Percentiles rank a stretch among this genome's conserved stretches.
phyloP scores from a whole-genome alignment of 2,329 filamentous ascomycete genomes.

The Gnomoniopsis smithogilvyi region DNA sequence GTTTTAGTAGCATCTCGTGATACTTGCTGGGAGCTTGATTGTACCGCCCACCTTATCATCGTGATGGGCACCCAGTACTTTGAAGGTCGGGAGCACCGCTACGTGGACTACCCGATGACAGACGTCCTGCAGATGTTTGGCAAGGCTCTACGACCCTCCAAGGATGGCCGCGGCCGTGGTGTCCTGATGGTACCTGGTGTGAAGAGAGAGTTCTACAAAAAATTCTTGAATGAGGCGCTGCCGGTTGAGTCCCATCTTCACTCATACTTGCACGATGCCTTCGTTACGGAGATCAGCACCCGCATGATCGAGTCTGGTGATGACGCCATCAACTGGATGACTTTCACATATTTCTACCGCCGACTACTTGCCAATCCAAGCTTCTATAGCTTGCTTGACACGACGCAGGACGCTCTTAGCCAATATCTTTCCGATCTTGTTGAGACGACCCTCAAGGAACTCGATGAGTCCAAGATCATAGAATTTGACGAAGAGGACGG shows the following conservation, averaged over 20 bases:
- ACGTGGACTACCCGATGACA: slow-evolving; percentile 91
- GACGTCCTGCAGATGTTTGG: slow-evolving; percentile 98
- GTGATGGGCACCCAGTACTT: slow-evolving; percentile 99
- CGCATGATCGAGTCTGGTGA: slow-evolving; percentile 94
- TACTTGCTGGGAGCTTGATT: slow-evolving; percentile 93
- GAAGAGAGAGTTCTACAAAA: slow-evolving; percentile 97
- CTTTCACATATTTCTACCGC: slow-evolving; percentile 97
- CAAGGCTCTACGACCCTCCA: slow-evolving; percentile 75
- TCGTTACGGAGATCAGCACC: slow-evolving; percentile 95
- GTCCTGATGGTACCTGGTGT: slow-evolving; percentile 96
- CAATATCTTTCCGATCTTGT: slow-evolving; percentile 92
- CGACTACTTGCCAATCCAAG: slow-evolving; percentile 92
- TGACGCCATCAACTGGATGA: slow-evolving; percentile 97
- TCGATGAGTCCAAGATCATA: slow-evolving; percentile 91
- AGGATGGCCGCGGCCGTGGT: slow-evolving; percentile 79
- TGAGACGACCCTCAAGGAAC: slow-evolving; percentile 85
- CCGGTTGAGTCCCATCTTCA: slow-evolving; percentile 94
- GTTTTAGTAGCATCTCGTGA: slow-evolving; percentile 75
- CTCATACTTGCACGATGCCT: slow-evolving; percentile 88
- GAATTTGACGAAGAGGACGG: slow-evolving; percentile 95
- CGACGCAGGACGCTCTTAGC: slow-evolving; percentile 89
- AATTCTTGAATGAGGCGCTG: slow-evolving; percentile 93
- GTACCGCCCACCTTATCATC: slow-evolving; percentile 83
- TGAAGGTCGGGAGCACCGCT: slow-evolving; percentile 93
- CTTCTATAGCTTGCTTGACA: slow-evolving; percentile 87